Percentiles rank a stretch among this genome's conserved stretches.
These are phyloP conservation scores for Cyclocybe cylindracea DNA, from an alignment of 768 basidiomycete species.

Conservation along the genomic window DNA sequence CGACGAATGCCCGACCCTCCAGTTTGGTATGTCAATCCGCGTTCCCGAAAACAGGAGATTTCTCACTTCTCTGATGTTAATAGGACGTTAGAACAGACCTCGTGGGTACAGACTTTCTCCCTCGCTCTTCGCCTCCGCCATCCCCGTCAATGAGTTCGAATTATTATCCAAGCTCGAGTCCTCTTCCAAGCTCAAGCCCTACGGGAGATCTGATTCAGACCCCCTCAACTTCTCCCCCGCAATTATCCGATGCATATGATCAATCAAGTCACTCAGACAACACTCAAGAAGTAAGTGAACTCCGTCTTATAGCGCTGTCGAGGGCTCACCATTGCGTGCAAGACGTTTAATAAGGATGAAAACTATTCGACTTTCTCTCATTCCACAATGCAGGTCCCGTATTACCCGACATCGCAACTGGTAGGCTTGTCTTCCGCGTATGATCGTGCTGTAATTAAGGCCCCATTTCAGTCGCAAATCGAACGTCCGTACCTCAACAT, in stretches of 20 bases:
- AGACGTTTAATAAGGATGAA: slow-evolving; percentile 11
- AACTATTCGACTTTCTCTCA: slow-evolving; percentile 11
- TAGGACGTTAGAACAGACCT: slow-evolving; percentile 21
- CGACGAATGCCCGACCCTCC: slow-evolving; percentile 23
- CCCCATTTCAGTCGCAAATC: too few species aligned
- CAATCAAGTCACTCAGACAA: neutral
- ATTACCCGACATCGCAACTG: slow-evolving; percentile 10
- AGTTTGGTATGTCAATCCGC: slow-evolving; percentile 23
- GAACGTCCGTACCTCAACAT: too few species aligned
- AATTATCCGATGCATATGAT: slow-evolving; percentile 25
- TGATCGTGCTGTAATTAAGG: too few species aligned
- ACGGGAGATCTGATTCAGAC: slow-evolving; percentile 11
- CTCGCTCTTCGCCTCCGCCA: slow-evolving; percentile 24
- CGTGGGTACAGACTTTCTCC: slow-evolving; percentile 21
- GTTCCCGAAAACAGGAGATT: slow-evolving; percentile 21
- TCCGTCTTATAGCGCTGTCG: neutral
- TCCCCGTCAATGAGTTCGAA: slow-evolving; percentile 24
- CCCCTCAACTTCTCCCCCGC: slow-evolving; percentile 33
- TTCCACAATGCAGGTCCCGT: slow-evolving; percentile 12
- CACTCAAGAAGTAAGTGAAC: slow-evolving; percentile 9
- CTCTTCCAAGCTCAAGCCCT: slow-evolving; percentile 27
- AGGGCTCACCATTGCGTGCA: slow-evolving; percentile 7
- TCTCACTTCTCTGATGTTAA: slow-evolving; percentile 25
- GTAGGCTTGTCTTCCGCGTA: slow-evolving; percentile 6
- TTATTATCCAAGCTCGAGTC: slow-evolving; percentile 50